Evolutionary conservation across 345 rosid species (phyloP).

Genomic region (Isatis tinctoria): DNA sequence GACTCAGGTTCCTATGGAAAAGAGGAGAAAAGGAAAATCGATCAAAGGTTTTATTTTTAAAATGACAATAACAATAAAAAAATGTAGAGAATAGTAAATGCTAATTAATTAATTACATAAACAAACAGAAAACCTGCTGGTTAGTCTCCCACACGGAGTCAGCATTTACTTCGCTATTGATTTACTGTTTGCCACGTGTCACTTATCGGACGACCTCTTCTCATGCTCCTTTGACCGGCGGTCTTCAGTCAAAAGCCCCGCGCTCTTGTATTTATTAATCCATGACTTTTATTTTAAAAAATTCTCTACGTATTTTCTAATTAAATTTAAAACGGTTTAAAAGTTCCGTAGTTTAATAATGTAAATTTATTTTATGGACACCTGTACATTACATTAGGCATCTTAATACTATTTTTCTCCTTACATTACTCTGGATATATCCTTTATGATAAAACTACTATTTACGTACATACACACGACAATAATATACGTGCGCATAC

Average conservation of each 20-base stretch:
- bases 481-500: slow-evolving; percentile 15
- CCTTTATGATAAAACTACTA: slow-evolving; percentile 17
- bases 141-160: slow-evolving; percentile 52
- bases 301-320: neutral
- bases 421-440: neutral
- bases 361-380: neutral
- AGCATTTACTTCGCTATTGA: neutral
- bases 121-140: slow-evolving; percentile 52
- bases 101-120: neutral
- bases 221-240: slow-evolving; percentile 35
- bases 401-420: neutral
- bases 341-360: neutral
- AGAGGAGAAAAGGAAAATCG: neutral
- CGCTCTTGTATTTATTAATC: neutral
- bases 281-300: neutral
- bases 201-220: neutral
- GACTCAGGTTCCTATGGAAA: slow-evolving; percentile 22
- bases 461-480: slow-evolving; percentile 6
- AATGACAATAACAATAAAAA: neutral
- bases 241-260: slow-evolving; percentile 46
- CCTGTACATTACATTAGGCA: neutral
- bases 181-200: slow-evolving; percentile 53
- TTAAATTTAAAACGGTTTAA: neutral
- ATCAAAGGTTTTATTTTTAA: neutral
- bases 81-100: neutral